A percentile compares a stretch with the other conserved stretches of the same genome.
Evolutionary conservation across 2,329 filamentous ascomycete species (phyloP).

Genomic region (Orbilia oligospora): DNA sequence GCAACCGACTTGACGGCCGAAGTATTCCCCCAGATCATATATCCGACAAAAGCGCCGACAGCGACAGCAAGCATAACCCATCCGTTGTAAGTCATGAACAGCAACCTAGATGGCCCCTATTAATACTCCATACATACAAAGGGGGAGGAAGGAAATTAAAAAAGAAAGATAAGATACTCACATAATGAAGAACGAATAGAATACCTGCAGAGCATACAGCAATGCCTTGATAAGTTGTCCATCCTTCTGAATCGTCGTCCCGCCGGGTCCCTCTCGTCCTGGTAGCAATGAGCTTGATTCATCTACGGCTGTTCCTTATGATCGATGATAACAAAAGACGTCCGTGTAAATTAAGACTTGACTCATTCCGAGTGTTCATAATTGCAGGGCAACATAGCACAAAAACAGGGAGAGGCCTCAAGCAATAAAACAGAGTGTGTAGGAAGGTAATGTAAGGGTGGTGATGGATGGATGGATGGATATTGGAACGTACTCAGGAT

Average conservation of each 20-base stretch:
- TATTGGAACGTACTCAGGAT: conserved; percentile 62
- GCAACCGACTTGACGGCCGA: conserved; percentile 86
- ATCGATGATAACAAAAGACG: conserved; percentile 16
- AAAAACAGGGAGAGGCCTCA: conserved; percentile 50
- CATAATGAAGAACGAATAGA: conserved; percentile 99
- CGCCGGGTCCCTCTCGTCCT: conserved; percentile 58
- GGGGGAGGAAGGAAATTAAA: too few species aligned
- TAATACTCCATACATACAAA: not conserved
- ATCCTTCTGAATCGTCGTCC: conserved; percentile 70
- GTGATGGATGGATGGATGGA: not conserved
- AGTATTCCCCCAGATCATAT: conserved; percentile 79
- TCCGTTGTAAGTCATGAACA: conserved; percentile 99
- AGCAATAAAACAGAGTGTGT: conserved; percentile 35
- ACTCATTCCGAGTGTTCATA: conserved; percentile 32
- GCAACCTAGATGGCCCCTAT: conserved; percentile 75
- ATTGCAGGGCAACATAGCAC: not conserved
- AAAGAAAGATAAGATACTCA: too few species aligned
- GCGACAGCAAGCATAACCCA: conserved; percentile 96
- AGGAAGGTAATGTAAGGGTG: conserved; percentile 28
- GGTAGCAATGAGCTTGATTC: conserved; percentile 75
- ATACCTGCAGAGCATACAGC: conserved; percentile 92
- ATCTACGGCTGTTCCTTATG: conserved; percentile 46
- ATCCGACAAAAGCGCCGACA: conserved; percentile 89
- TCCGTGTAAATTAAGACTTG: conserved; percentile 27
- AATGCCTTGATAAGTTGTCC: conserved; percentile 83